These are phyloP conservation scores for Hirsutella rhossiliensis DNA, from an alignment of 2,329 filamentous ascomycete genomes.

Conservation along the genomic window DNA sequence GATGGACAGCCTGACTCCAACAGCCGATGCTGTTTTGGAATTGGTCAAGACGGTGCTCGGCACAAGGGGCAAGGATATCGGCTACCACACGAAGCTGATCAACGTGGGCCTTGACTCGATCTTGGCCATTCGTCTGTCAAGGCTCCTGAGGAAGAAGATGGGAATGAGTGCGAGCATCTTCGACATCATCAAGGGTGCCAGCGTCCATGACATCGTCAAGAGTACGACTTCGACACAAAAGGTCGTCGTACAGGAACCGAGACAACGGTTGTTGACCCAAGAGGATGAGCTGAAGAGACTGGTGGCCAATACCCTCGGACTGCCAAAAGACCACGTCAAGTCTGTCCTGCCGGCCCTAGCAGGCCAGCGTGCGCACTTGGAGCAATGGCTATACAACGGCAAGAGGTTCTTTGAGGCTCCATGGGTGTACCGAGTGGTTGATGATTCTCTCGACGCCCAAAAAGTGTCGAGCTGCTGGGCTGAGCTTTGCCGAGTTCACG, in stretches of 20 bases:
- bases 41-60: constrained; percentile 7
- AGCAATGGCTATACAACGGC: constrained; percentile 11
- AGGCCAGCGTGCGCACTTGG: constrained; percentile 9
- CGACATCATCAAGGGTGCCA: constrained; percentile 9
- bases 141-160: constrained; percentile 7
- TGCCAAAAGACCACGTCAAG: constrained; percentile 3
- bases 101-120: constrained; percentile 13
- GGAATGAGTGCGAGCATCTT: constrained; percentile 10
- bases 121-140: constrained; percentile 10
- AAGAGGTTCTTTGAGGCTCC: constrained; percentile 14
- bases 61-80: constrained; percentile 5
- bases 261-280: neutral
- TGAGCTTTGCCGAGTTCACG: constrained; percentile 4
- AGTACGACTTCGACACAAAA: neutral
- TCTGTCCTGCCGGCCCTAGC: constrained; percentile 8
- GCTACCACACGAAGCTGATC: constrained; percentile 7
- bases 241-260: neutral
- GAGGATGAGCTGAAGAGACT: neutral
- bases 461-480: constrained; percentile 3
- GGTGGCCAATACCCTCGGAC: constrained; percentile 1
- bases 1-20: neutral
- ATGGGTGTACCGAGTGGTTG: constrained; percentile 10
- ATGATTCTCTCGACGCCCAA: constrained; percentile 4
- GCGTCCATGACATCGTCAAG: constrained; percentile 5
- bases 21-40: constrained; percentile 5